A percentile compares a stretch with the other conserved stretches of the same genome.
These are phyloP conservation scores for Triticum monococcum DNA, from an alignment of 176 grass and related monocot species.

Conservation along the genomic window DNA sequence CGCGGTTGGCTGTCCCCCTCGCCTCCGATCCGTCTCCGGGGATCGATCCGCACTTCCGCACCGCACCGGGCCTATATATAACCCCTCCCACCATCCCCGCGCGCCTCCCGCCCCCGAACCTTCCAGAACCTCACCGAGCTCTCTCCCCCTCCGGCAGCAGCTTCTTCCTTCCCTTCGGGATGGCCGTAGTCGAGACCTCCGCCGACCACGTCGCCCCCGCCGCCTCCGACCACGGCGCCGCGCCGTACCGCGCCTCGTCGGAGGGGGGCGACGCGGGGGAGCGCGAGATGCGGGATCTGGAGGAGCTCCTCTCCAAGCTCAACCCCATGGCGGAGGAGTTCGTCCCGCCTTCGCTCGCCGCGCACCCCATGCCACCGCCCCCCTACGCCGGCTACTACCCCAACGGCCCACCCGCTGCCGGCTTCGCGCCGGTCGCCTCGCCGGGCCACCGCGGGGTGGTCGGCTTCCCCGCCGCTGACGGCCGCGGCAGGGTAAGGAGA, in stretches of 20 bases:
- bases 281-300: constrained; percentile 96
- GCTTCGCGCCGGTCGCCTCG: constrained; percentile 29
- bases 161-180: not conserved
- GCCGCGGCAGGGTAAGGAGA: constrained; percentile 51
- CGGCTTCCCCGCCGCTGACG: constrained; percentile 45
- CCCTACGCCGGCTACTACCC: constrained; percentile 49
- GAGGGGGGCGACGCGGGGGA: constrained; percentile 42
- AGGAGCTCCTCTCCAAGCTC: constrained; percentile 97
- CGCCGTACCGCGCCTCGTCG: not conserved
- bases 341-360: constrained; percentile 74
- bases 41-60: constrained; percentile 5
- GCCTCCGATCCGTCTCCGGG: constrained; percentile 42
- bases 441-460: constrained; percentile 41
- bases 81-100: not conserved
- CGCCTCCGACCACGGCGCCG: not conserved
- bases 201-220: constrained; percentile 24
- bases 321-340: constrained; percentile 99
- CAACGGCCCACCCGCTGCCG: constrained; percentile 21
- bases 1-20: constrained; percentile 14
- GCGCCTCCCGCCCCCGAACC: not conserved
- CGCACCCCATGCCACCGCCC: constrained; percentile 3
- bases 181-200: constrained; percentile 58
- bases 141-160: not conserved
- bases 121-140: constrained; percentile 26
- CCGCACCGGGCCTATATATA: constrained; percentile 14